Percentiles rank a stretch among this genome's conserved stretches.
Conservation (phyloP, 2,329 filamentous ascomycete species). For the Stagonosporopsis rhizophila region DNA sequence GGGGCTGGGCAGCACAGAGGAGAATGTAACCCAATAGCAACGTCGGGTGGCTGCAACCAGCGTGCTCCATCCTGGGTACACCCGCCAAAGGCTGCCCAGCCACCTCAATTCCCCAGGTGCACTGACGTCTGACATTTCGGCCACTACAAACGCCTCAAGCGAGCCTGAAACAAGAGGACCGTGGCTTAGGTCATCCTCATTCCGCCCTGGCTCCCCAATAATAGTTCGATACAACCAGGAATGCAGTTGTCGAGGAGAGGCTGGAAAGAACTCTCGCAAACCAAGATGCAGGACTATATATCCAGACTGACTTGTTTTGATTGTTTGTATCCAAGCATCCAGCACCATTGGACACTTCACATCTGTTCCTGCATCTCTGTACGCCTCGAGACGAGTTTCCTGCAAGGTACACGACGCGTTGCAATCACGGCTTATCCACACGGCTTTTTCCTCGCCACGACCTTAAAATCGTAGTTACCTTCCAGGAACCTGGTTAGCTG, state of each 20-base stretch:
- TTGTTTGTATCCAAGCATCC: constrained; percentile 35
- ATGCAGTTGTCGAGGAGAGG: constrained; percentile 43
- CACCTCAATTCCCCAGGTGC: constrained; percentile 25
- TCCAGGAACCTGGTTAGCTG: constrained; percentile 31
- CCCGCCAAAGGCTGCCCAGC: constrained; percentile 33
- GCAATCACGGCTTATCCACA: constrained; percentile 26
- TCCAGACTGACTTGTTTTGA: constrained; percentile 46
- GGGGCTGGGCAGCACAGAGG: constrained; percentile 22
- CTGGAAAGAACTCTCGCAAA: constrained; percentile 41
- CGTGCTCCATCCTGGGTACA: constrained; percentile 30
- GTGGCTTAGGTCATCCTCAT: constrained; percentile 45
- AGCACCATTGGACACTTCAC: constrained; percentile 39
- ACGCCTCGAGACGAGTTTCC: constrained; percentile 20
- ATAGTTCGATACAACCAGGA: constrained; percentile 41
- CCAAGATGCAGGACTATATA: constrained; percentile 43
- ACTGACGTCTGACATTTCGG: constrained; percentile 25
- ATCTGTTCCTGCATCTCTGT: constrained; percentile 36
- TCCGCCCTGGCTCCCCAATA: constrained; percentile 44
- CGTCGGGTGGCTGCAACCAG: constrained; percentile 37
- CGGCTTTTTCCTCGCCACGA: constrained; percentile 18
- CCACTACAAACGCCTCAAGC: constrained; percentile 28
- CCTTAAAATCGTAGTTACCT: constrained; percentile 13
- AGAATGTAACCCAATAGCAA: constrained; percentile 25
- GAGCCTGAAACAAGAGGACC: constrained; percentile 35
- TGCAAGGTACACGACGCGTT: constrained; percentile 36